Percentiles rank a stretch among this genome's conserved stretches.
Conservation (phyloP, 345 rosid genomes). For the rapeseed (Brassica napus) region Da-Ae NC_063439.1:17199001-17199500, state of each 20-base stretch:
- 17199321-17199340: constrained; percentile 61
- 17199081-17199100: constrained; percentile 76
- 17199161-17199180: constrained; percentile 73
- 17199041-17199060: constrained; percentile 81
- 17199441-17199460: constrained; percentile 72
- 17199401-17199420: constrained; percentile 65
- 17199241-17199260: constrained; percentile 71
- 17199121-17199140: constrained; percentile 74
- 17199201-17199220: constrained; percentile 69
- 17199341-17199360: constrained; percentile 65
- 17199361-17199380: constrained; percentile 66
- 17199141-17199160: constrained; percentile 79
- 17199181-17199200: constrained; percentile 73
- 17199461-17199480: constrained; percentile 79
- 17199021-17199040: constrained; percentile 82
- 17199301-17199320: constrained; percentile 77
- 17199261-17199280: constrained; percentile 85
- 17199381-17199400: constrained; percentile 58
- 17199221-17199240: constrained; percentile 69
- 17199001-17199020: constrained; percentile 90
- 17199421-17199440: constrained; percentile 79
- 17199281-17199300: constrained; percentile 67
- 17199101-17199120: constrained; percentile 79
- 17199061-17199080: constrained; percentile 70
- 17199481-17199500: constrained; percentile 71